Evolutionary conservation across 2,329 filamentous ascomycete species (phyloP).

Genomic region (Trichophyton mentagrophytes): DNA sequence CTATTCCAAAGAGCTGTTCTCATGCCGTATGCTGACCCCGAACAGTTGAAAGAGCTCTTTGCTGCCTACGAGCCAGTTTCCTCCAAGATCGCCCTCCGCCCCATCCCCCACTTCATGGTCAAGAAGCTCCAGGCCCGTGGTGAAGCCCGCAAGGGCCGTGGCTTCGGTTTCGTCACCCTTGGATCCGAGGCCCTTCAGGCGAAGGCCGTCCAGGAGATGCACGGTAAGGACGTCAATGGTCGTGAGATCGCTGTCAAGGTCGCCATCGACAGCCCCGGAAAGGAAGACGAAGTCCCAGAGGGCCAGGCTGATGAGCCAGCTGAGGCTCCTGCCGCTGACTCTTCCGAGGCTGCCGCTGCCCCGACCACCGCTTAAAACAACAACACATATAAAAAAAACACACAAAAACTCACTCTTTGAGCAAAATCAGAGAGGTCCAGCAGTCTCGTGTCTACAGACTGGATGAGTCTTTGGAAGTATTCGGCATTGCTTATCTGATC

Average conservation of each 20-base stretch:
- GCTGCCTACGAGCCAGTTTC: conserved; percentile 79
- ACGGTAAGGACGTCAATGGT: conserved; percentile 97
- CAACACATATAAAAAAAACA: no score
- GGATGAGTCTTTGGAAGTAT: not conserved
- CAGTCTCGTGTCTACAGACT: not conserved
- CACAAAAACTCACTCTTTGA: conserved; percentile 11
- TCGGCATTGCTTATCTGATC: conserved; percentile 1
- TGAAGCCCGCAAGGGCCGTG: conserved; percentile 96
- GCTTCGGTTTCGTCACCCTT: conserved; percentile 95
- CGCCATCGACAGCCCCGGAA: conserved; percentile 97
- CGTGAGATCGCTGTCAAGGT: conserved; percentile 99
- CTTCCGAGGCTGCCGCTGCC: conserved; percentile 30
- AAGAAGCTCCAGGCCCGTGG: conserved; percentile 98
- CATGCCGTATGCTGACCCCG: not conserved
- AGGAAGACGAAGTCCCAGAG: conserved; percentile 67
- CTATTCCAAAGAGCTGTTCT: no score
- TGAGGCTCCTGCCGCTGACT: conserved; percentile 16
- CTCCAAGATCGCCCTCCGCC: conserved; percentile 96
- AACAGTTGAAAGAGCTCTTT: conserved; percentile 93
- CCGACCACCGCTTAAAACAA: conserved; percentile 21
- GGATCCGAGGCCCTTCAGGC: conserved; percentile 90
- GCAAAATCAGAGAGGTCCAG: not conserved
- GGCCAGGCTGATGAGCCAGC: conserved; percentile 32
- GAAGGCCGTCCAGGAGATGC: conserved; percentile 97
- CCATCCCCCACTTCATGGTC: conserved; percentile 99